Evolutionary conservation across 2,329 filamentous ascomycete species (phyloP), one percentile per base, ranked within the genome.

Genomic region (Talaromyces sp.): DNA sequence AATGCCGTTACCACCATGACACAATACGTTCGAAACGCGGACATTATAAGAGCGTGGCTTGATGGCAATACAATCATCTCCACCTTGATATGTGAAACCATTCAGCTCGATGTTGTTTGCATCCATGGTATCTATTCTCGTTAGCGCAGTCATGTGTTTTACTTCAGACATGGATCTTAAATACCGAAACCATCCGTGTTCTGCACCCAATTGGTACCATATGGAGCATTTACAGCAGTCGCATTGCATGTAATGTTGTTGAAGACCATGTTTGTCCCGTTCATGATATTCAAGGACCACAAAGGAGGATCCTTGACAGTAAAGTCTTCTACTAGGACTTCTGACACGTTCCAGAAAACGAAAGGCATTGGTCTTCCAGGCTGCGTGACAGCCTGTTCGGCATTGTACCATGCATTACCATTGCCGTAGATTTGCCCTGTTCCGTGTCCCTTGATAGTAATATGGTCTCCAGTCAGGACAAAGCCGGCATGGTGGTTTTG

Each of bases 21-120:
- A 90, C 64, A 77, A 78, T 6, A 79, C 67, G 69, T 84, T 88
- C 62, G 83, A 80, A 62, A 81, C 73, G 39, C 77, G 73, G 64
- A 83, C 80, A 67, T 88, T 86, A 73, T 85, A 81, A 63, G 85
- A 86, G 73, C 88, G 81, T 46, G 82, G 79, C 74, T 89, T 91
- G 65, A 81, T 79, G 44, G 83, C 82, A 28, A 86, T 82, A 73
- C 88, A 91, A 62, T 83, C 76, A 70, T 82, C 88, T 68, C 86
- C 82, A 9, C 83, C 83, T 72, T 84, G 81, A 67, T 83, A 85
- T 5, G 76, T 72, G 58, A 85, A 79, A 63, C 83, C 82, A 3
- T 73, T 79, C 5, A 85, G 74, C 6, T 70, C 71, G 54, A 85
- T 73, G 64, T 85, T 83, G 8, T 73, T 67, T 1, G 76, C 77